phyloP scores from a whole-genome alignment of 208 protist species.

The Angomonas deanei region DNA sequence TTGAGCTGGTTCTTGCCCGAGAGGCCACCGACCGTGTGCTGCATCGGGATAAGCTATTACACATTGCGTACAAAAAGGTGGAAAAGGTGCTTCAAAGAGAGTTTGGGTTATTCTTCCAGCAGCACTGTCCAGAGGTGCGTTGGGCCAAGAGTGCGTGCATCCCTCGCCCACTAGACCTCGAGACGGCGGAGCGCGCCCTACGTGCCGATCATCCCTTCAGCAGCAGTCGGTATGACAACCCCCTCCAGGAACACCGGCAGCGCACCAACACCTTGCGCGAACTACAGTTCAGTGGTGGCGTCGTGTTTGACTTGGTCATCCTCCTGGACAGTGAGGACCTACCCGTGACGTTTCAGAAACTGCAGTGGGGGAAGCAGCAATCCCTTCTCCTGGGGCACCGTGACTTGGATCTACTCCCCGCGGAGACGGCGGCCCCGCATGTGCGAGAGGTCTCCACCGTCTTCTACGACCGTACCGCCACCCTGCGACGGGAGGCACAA shows the following conservation, averaged over 20 bases:
- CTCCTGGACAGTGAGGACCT: conserved; percentile 66
- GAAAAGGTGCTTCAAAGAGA: conserved; percentile 73
- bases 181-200: conserved; percentile 1
- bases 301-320: conserved; percentile 61
- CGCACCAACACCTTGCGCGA: conserved; percentile 41
- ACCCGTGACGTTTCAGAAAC: conserved; percentile 33
- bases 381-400: conserved; percentile 75
- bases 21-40: conserved; percentile 75
- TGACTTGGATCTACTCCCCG: conserved; percentile 69
- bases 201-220: background rate
- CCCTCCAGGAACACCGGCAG: conserved; percentile 33
- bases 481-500: background rate
- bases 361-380: conserved; percentile 54
- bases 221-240: background rate
- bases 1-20: conserved; percentile 82
- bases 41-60: conserved; percentile 64
- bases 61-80: conserved; percentile 61
- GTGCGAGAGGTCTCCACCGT: conserved; percentile 50
- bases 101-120: conserved; percentile 62
- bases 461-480: conserved; percentile 44
- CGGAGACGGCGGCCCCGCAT: conserved; percentile 45
- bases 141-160: conserved; percentile 68
- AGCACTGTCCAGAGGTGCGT: conserved; percentile 58
- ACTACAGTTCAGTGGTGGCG: conserved; percentile 40
- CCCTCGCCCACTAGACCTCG: conserved; percentile 33